phyloP scores from a whole-genome alignment of 2,329 filamentous ascomycete species.

The Neofusicoccum laricinum region DNA sequence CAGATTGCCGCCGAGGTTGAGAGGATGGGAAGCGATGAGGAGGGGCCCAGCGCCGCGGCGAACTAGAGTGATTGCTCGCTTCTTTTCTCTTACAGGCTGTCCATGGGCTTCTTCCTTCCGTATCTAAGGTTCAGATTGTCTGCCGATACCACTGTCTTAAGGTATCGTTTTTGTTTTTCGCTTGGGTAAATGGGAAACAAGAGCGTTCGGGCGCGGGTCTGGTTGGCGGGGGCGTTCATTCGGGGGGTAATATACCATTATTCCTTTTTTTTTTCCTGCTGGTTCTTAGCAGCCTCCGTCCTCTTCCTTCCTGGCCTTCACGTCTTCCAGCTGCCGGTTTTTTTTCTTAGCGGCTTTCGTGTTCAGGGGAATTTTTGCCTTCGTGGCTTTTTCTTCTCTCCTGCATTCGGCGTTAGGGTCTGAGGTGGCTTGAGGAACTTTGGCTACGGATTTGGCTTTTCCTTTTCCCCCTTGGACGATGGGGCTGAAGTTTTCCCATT shows the following conservation, averaged over 20 bases:
- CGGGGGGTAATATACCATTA: conserved; percentile 1
- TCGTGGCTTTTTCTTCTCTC: not conserved
- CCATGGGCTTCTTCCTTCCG: not conserved
- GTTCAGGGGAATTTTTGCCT: not conserved
- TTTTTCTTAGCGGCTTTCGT: no score
- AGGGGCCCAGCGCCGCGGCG: not conserved
- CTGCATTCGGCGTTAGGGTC: no score
- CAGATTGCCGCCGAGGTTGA: conserved; percentile 57
- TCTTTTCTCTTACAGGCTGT: not conserved
- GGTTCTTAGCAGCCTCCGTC: not conserved
- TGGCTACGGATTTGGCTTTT: no score
- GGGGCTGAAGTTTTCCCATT: no score
- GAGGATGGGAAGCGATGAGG: conserved; percentile 24
- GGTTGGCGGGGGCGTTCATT: not conserved
- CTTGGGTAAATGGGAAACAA: not conserved
- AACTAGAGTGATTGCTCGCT: not conserved
- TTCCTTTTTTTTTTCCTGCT: not conserved
- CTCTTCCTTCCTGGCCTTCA: not conserved
- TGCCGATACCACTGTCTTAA: not conserved
- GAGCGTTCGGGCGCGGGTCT: not conserved
- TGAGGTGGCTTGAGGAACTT: no score
- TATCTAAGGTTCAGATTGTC: not conserved
- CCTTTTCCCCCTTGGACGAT: no score
- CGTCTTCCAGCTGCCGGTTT: no score
- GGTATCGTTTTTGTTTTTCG: not conserved